Base-by-base conservation (phyloP, 2,329 filamentous ascomycete species). In the Claviceps sp. region DNA sequence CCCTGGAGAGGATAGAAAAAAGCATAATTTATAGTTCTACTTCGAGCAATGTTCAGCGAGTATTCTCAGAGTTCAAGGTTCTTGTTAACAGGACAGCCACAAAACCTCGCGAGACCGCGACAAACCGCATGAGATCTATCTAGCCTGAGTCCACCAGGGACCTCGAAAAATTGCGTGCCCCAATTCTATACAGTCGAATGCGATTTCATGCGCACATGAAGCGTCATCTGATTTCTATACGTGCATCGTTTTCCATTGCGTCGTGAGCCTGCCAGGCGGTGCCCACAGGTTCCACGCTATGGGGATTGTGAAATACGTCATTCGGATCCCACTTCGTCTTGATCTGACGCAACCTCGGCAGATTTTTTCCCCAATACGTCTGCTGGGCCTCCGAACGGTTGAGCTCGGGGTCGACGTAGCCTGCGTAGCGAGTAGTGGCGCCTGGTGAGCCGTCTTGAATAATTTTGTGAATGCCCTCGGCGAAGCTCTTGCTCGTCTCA, bases 221-320 rank as follows among this genome's bases (percentile, higher is more conserved):
- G 8, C 30, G 77, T 56, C 82, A 81, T 59, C 81, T 81, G 57
- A 81, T 74, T 61, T 82, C 80, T 53, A 80, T 77, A 61, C 81
- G 81, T n/a, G 70, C 74, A 1, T 76, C 75, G 58, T 64, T 69
- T 7, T 14, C 19, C 42, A 24, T 13, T 82, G 68, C 2, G 78
- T 64, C 43, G 80, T 63, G 1, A 77, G 81, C 40, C 71, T 72
- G 3, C 78, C 70, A 3, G 80, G 79, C 1, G 79, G 78, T n/a
- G 16, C 10, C 43, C 22, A 62, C 5, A 80, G 71, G 53, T 80
- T 63, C 62, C n/a, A 78, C 67, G 56, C 74, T 81, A 61, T 82
- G 78, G 0, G 78, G 78, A 55, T 82, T 82, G 48, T 74, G 73
- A 56, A 83, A 83, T 0, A 78, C 50, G 54, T 81, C 72, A 0